These are phyloP conservation scores for Fusarium burgessii DNA, from an alignment of 2,329 filamentous ascomycete species.

Conservation along the genomic window DNA sequence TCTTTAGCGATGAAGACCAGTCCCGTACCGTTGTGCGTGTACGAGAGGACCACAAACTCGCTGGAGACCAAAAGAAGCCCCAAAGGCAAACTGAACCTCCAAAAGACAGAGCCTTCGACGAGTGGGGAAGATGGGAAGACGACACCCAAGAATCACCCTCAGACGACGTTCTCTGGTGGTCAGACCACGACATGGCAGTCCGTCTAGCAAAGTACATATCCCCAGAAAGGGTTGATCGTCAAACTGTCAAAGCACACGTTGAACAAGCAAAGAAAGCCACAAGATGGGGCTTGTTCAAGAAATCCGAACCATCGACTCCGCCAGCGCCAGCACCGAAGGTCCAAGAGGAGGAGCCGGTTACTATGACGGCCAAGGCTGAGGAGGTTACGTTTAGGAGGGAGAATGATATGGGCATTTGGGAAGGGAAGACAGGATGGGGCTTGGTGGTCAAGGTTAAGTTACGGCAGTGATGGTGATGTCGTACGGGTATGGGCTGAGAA, in stretches of 20 bases:
- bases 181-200: constrained; percentile 59
- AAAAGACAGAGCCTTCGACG: constrained; percentile 53
- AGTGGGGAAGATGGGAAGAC: constrained; percentile 60
- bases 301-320: constrained; percentile 29
- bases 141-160: constrained; percentile 8
- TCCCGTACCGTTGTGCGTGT: constrained; percentile 51
- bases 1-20: constrained; percentile 51
- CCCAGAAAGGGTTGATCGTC: constrained; percentile 49
- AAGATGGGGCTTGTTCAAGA: constrained; percentile 52
- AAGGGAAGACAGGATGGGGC: constrained; percentile 63
- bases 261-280: constrained; percentile 51
- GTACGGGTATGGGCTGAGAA: background rate
- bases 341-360: constrained; percentile 45
- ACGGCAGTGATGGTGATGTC: constrained; percentile 17
- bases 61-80: constrained; percentile 19
- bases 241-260: constrained; percentile 48
- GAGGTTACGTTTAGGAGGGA: constrained; percentile 64
- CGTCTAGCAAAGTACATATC: constrained; percentile 60
- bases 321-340: constrained; percentile 3
- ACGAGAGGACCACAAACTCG: constrained; percentile 19
- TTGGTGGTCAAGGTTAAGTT: constrained; percentile 58
- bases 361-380: constrained; percentile 58
- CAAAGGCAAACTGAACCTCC: background rate
- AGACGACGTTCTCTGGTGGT: constrained; percentile 57
- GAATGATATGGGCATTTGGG: constrained; percentile 65